Evolutionary conservation across 495 filamentous ascomycete species (phyloP), one percentile per base, ranked within the genome.

Genomic region (Cercophora newfieldiana): DNA sequence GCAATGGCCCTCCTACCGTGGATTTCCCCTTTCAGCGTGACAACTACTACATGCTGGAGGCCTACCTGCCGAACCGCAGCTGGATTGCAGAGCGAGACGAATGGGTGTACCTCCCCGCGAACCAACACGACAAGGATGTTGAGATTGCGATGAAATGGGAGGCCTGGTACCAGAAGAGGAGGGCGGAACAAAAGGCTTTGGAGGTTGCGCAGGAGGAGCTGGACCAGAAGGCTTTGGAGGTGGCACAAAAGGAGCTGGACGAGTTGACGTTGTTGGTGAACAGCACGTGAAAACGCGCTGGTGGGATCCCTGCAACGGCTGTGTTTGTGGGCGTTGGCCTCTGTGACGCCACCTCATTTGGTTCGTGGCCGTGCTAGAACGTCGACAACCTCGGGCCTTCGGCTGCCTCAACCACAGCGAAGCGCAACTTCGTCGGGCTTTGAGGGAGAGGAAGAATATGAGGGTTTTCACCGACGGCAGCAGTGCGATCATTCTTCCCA

Each of bases 41-140:
- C 62, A 79, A 80, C 22, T 87, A 87, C 67, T 85, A 86, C 68
- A 76, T 83, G 74, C 74, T 86, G 12, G 78, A 82, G 66, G 81
- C 77, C 14, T 86, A 80, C 60, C 56, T 85, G 22, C 82, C 82
- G 1, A 77, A 78, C 50, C 77, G 82, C 29, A 74, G 74, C 10
- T 85, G 82, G 82, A 78, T 70, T 44, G 66, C 64, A 12, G 69
- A 76, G 1, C 55, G 68, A 0, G 61, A 75, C 25, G 64, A 61
- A 29, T 86, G 81, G 82, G 67, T 80, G 25, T 86, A 83, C 51
- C 59, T 79, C 12, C 74, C 78, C 4, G 77, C 71, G 2, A 71
- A 75, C 7, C 75, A 81, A 64, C 82, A 84, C 53, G 79, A 82
- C 14, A 71, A 58, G 21, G 82, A 84, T 21, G 48, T 74, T 14